phyloP scores from a whole-genome alignment of 257 asterid genomes.

The Penstemon newberryi region DNA sequence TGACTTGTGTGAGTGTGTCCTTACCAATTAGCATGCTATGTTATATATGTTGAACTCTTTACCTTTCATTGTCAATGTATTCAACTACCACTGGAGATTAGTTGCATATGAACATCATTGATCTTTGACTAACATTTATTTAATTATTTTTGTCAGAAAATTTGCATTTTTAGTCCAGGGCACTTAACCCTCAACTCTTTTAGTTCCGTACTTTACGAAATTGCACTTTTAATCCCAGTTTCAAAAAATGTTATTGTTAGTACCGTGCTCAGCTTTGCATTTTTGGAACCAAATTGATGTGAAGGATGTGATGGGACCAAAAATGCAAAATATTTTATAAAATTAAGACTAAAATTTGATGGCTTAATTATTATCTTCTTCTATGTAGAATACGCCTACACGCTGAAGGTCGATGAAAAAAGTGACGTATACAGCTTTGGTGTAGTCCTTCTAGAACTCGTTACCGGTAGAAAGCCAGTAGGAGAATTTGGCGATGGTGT shows the following conservation, averaged over 20 bases:
- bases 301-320: too few relatives aligned
- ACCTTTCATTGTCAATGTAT: constrained; percentile 30
- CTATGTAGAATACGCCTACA: constrained; percentile 84
- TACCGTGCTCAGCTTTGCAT: too few relatives aligned
- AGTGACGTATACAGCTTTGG: constrained; percentile 98
- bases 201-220: too few relatives aligned
- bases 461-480: constrained; percentile 81
- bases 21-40: constrained; percentile 28
- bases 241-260: too few relatives aligned
- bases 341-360: not conserved
- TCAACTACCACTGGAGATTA: constrained; percentile 35
- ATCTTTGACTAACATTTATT: constrained; percentile 5
- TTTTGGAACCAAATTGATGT: too few relatives aligned
- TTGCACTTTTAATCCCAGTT: too few relatives aligned
- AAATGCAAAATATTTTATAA: too few relatives aligned
- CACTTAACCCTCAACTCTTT: too few relatives aligned
- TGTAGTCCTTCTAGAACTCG: constrained; percentile 82
- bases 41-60: constrained; percentile 29
- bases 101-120: constrained; percentile 28
- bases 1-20: constrained; percentile 25
- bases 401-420: constrained; percentile 94
- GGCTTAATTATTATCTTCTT: not conserved
- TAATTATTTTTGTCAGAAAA: not conserved
- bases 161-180: too few relatives aligned
- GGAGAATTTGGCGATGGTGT: constrained; percentile 98